phyloP scores from a whole-genome alignment of 2,329 filamentous ascomycete species.

The Claviceps fusiformis region DNA sequence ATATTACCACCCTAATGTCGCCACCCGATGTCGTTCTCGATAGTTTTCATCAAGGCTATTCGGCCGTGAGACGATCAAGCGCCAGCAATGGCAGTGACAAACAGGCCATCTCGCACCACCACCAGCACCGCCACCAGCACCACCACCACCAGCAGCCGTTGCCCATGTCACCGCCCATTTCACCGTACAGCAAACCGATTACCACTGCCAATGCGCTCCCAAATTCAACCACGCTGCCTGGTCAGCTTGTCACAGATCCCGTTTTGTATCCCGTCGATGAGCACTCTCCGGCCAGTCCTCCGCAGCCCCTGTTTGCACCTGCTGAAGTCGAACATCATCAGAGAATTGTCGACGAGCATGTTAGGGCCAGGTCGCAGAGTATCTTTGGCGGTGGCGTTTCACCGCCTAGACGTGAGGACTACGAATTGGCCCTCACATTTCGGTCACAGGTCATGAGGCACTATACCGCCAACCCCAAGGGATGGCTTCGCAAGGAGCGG shows the following conservation, averaged over 20 bases:
- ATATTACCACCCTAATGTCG: constrained; percentile 46
- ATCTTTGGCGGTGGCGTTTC: constrained; percentile 27
- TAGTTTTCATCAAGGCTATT: constrained; percentile 28
- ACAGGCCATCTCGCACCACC: constrained; percentile 17
- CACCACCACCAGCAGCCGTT: constrained; percentile 21
- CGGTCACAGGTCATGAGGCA: constrained; percentile 36
- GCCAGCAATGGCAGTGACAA: constrained; percentile 11
- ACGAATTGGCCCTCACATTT: constrained; percentile 39
- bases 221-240: constrained; percentile 12
- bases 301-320: constrained; percentile 36
- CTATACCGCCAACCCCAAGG: constrained; percentile 28
- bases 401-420: constrained; percentile 39
- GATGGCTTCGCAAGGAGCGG: constrained; percentile 38
- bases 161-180: constrained; percentile 45
- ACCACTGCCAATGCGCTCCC: constrained; percentile 19
- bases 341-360: constrained; percentile 36
- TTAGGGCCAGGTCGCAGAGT: constrained; percentile 27
- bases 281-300: constrained; percentile 22
- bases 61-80: constrained; percentile 5
- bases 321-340: constrained; percentile 27
- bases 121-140: constrained; percentile 12
- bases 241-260: constrained; percentile 32
- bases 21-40: constrained; percentile 45
- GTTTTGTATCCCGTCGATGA: constrained; percentile 43
- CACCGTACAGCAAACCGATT: constrained; percentile 29